Percentiles rank a stretch among this genome's conserved stretches.
Evolutionary conservation across 148 eudicot genomes (phyloP).

Genomic region (Chenopodium quinoa): DNA sequence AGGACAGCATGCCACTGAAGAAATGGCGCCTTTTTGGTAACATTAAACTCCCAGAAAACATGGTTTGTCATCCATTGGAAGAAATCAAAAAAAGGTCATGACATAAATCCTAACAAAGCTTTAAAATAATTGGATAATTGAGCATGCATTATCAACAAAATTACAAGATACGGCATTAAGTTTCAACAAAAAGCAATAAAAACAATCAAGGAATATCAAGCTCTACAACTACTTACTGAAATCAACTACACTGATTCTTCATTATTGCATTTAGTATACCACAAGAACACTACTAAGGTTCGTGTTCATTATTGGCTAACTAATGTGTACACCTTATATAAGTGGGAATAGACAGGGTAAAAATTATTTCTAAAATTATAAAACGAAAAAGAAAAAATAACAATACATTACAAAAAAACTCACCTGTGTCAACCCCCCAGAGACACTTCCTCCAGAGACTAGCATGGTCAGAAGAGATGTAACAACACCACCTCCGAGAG

Average conservation of each 20-base stretch:
- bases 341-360: background rate
- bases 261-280: background rate
- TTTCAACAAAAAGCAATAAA: background rate
- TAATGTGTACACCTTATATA: background rate
- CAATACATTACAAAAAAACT: background rate
- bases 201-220: background rate
- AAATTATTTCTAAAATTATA: background rate
- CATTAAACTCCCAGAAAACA: background rate
- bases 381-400: background rate
- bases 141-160: background rate
- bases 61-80: background rate
- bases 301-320: background rate
- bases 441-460: constrained; percentile 65
- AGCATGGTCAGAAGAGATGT: constrained; percentile 73
- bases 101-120: background rate
- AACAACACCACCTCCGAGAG: constrained; percentile 49
- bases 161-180: background rate
- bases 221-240: background rate
- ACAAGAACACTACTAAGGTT: background rate
- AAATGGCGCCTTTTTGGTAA: background rate
- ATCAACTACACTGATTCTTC: background rate
- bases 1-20: background rate
- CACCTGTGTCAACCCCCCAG: constrained; percentile 87
- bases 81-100: background rate
- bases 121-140: background rate